Evolutionary conservation across 1,284 basidiomycete genomes (phyloP), one percentile per base, ranked within the genome.

Genomic region (Schizophyllum amplum): DNA sequence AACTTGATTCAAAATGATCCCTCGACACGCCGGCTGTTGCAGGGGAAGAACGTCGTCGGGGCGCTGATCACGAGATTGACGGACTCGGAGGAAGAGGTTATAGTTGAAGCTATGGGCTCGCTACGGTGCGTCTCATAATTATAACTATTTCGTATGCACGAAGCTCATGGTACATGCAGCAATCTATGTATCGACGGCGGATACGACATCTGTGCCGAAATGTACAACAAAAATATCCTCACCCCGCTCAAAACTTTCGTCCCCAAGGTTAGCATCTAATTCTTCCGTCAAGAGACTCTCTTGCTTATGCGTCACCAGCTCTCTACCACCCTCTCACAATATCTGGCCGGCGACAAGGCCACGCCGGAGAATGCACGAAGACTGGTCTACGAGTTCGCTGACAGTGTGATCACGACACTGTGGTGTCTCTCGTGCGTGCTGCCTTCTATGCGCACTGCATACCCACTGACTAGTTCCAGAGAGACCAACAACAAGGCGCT

Each of bases 351-450:
- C 47, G 76, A 83, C 4, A 81, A 80, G 67, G 73, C 75, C 22
- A 77, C 84, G 1, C 75, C 84, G 2, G 84, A 89, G 64, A 87
- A 81, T 64, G 78, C 82, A 1, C 83, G 85, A 65, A 87, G 84
- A 68, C 75, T 93, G 47, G 84, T 93, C 4, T 92, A 92, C 66
- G 84, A 89, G 60, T 87, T 96, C 66, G 82, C 92, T 2, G 94
- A 97, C 64, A 96, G 94, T 70, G 82, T 95, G 24, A 88, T 96
- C 61, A 93, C 91, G 7, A 83, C 91, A 22, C 70, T 98, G 25
- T 97, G 94, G 94, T 94, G 92, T 72, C 78, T 98, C 59, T 90
- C 90, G 92, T 94, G 72, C 81, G 90, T 78, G n/a, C n/a, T n/a
- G n/a, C 20, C 13, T 21, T 4, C 7, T 57, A 54, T n/a, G n/a